Evolutionary conservation across 345 rosid genomes (phyloP).

Genomic region (Nasturtium officinale): DNA sequence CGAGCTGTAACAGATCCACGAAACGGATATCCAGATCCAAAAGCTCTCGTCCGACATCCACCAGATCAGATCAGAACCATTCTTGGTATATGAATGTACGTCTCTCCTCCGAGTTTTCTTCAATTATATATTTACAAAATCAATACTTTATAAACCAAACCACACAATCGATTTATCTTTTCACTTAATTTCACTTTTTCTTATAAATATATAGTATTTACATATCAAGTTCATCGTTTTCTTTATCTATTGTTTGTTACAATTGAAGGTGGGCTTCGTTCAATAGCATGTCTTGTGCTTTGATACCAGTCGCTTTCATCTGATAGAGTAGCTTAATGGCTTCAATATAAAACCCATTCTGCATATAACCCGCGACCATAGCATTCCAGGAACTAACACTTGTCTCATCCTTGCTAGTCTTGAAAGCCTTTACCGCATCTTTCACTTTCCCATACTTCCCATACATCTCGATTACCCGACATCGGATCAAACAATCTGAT

Average conservation of each 20-base stretch:
- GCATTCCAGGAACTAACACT: constrained; percentile 51
- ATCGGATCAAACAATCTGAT: constrained; percentile 43
- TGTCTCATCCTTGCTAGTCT: constrained; percentile 33
- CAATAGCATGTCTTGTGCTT: constrained; percentile 42
- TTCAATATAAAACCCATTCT: constrained; percentile 51
- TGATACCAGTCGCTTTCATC: constrained; percentile 62
- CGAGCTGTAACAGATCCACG: constrained; percentile 67
- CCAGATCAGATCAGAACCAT: constrained; percentile 94
- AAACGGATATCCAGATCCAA: constrained; percentile 80
- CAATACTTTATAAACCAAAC: constrained; percentile 10
- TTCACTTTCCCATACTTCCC: constrained; percentile 52
- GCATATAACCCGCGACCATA: constrained; percentile 55
- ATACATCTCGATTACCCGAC: constrained; percentile 69
- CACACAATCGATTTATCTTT: not conserved
- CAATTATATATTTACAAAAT: not conserved
- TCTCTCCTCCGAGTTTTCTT: not conserved
- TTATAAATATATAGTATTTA: constrained; percentile 16
- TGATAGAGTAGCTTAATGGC: constrained; percentile 65
- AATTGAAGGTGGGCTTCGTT: constrained; percentile 8
- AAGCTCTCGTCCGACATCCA: constrained; percentile 88
- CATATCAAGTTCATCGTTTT: constrained; percentile 17
- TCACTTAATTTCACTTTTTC: not conserved
- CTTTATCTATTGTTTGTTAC: constrained; percentile 42
- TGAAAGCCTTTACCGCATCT: constrained; percentile 57
- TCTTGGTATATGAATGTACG: constrained; percentile 66